Base-by-base conservation (phyloP, 306 rosid species). In the Quercus glauca region DNA sequence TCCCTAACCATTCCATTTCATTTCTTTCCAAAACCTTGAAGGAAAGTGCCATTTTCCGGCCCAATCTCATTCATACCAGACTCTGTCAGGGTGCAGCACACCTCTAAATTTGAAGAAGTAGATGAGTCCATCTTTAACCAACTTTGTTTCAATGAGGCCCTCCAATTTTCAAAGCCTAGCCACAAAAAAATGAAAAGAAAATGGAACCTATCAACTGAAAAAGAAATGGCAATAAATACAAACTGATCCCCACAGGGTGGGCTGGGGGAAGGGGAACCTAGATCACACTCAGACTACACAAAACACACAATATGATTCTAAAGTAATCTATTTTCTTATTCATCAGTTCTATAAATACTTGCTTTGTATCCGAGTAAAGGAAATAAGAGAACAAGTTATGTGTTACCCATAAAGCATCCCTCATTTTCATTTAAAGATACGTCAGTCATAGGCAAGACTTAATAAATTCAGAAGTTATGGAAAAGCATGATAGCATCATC, bases 401-500 rank as follows among this genome's bases (percentile, higher is more conserved):
- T 58, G 28, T 18, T 63, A 31, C n/a, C 45, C 13, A 31, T 33
- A 8, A n/a, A 18, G 23, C 71, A 65, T 65, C 49, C 14, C 71
- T 33, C 26, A 8, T 45, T 21, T 21, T 26, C 35, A 71, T 17
- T 43, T 26, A 8, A 69, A 77, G 33, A 74, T 7, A 37, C 45
- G 78, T 61, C 69, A 77, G 14, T 25, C 64, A 74, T 3, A 21
- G 26, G 56, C 26, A 55, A 5, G 64, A 72, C 35, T 60, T 51
- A 63, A 73, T 57, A 69, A 69, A 41, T 45, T 92, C 86, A 92
- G 77, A 94, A 92, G 83, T 94, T 90, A 86, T 90, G 96, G 89
- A 95, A 95, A 84, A 90, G 98, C 99, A 92, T 95, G 20, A 92
- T 60, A 51, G 96, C 90, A 73, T 92, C 98, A 31, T 91, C 98